These are phyloP conservation scores for Globisporangium middletonii DNA, from an alignment of 352 stramenopile species.

Conservation along the genomic window DNA sequence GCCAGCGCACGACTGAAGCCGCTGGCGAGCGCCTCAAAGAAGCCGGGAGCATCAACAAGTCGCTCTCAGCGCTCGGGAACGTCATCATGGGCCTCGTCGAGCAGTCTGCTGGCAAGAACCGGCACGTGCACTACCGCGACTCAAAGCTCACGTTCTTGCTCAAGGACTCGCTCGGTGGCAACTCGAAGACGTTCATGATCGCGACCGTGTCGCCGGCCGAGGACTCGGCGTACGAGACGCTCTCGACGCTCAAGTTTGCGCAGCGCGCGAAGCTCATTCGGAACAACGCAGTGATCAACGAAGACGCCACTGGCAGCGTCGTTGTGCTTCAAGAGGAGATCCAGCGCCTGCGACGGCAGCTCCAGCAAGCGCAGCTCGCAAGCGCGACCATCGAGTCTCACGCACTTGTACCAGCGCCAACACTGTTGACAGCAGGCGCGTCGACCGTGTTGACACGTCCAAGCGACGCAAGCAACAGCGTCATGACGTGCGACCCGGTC, in stretches of 20 bases:
- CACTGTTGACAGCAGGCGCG: not conserved
- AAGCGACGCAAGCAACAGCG: constrained; percentile 1
- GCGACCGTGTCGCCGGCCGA: constrained; percentile 77
- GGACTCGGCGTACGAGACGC: constrained; percentile 80
- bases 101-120: constrained; percentile 71
- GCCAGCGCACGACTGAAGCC: constrained; percentile 93
- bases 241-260: constrained; percentile 83
- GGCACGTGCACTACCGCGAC: constrained; percentile 81
- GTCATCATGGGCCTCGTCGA: constrained; percentile 91
- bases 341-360: constrained; percentile 39
- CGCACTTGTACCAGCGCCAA: not conserved
- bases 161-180: constrained; percentile 80
- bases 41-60: constrained; percentile 96
- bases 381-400: constrained; percentile 17
- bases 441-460: not conserved
- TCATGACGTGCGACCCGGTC: constrained; percentile 22
- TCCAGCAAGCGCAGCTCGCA: constrained; percentile 44
- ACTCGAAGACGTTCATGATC: constrained; percentile 87
- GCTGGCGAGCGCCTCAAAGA: constrained; percentile 95
- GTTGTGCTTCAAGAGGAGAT: constrained; percentile 73
- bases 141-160: constrained; percentile 84
- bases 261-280: constrained; percentile 82
- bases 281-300: constrained; percentile 81
- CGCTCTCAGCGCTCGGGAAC: constrained; percentile 92
- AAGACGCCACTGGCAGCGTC: constrained; percentile 64